Conservation (phyloP, 495 filamentous ascomycete genomes). For the Filosporella fistucella region DNA sequence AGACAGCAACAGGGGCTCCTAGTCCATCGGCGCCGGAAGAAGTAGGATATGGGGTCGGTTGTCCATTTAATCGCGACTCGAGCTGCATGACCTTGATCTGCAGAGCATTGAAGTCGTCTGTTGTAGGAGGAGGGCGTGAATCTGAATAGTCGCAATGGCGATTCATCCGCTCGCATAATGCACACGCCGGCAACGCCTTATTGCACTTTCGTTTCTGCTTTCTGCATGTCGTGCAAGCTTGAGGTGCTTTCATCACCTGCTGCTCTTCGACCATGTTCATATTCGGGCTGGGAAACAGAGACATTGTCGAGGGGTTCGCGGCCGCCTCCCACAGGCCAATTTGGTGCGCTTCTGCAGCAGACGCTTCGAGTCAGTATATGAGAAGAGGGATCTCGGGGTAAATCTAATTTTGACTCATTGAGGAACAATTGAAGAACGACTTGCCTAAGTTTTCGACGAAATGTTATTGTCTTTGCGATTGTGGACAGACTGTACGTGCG, state of each 20-base stretch:
- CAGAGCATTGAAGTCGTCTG: constrained; percentile 35
- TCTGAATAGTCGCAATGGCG: constrained; percentile 38
- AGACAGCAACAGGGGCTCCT: constrained; percentile 2
- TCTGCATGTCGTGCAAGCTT: constrained; percentile 23
- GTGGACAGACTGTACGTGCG: no score
- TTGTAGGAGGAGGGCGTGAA: constrained; percentile 26
- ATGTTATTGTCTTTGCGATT: no score
- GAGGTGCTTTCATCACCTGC: constrained; percentile 10
- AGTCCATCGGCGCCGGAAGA: constrained; percentile 9
- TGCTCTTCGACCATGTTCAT: constrained; percentile 4
- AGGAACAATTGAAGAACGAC: no score
- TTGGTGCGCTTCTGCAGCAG: no score
- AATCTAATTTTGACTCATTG: no score
- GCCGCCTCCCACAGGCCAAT: no score
- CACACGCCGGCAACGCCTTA: constrained; percentile 39
- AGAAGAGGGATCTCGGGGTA: no score
- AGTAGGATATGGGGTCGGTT: constrained; percentile 1
- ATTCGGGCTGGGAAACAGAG: constrained; percentile 7
- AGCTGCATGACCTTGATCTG: constrained; percentile 33
- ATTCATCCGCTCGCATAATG: constrained; percentile 34
- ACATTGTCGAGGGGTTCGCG: constrained; percentile 10
- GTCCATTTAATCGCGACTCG: constrained; percentile 29
- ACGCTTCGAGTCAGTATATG: no score
- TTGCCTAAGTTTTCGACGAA: no score
- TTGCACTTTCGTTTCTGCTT: constrained; percentile 48